Conservation (phyloP, 1,284 basidiomycete species). For the Ceratobasidium sp. region DNA sequence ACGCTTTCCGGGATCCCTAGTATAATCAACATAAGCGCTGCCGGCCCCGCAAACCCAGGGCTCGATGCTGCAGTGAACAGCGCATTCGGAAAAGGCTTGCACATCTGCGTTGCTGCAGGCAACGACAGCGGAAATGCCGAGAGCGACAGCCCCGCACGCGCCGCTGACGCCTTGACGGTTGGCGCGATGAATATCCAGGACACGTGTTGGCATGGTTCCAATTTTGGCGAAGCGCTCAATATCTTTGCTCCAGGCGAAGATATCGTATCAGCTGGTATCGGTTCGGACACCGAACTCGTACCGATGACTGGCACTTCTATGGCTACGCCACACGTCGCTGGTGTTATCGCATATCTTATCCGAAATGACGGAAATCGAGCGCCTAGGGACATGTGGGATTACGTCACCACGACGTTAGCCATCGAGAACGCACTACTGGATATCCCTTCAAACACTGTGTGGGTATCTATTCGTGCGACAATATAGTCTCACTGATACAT, state of each 20-base stretch:
- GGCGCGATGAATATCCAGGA: constrained; percentile 57
- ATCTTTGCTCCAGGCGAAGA: constrained; percentile 58
- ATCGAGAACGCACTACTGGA: too few species aligned
- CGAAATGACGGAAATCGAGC: too few species aligned
- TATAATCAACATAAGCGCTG: constrained; percentile 47
- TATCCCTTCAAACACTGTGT: too few species aligned
- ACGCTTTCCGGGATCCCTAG: constrained; percentile 39
- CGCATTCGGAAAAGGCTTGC: constrained; percentile 43
- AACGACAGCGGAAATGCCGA: constrained; percentile 56
- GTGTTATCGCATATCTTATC: constrained; percentile 47
- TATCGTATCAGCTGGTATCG: constrained; percentile 51
- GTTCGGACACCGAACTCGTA: constrained; percentile 9
- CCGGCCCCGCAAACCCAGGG: constrained; percentile 32
- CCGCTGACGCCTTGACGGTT: constrained; percentile 56
- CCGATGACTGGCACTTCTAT: constrained; percentile 47
- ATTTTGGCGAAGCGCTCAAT: constrained; percentile 56
- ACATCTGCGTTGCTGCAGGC: constrained; percentile 48
- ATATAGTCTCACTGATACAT: too few species aligned
- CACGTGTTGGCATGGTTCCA: constrained; percentile 64
- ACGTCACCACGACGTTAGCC: too few species aligned
- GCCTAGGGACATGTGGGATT: too few species aligned
- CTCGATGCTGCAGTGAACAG: constrained; percentile 38
- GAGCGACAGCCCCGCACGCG: constrained; percentile 56
- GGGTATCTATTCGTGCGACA: too few species aligned
- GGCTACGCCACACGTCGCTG: constrained; percentile 47